phyloP scores from a whole-genome alignment of 2,329 filamentous ascomycete species.

The Diaporthe amygdali region DNA sequence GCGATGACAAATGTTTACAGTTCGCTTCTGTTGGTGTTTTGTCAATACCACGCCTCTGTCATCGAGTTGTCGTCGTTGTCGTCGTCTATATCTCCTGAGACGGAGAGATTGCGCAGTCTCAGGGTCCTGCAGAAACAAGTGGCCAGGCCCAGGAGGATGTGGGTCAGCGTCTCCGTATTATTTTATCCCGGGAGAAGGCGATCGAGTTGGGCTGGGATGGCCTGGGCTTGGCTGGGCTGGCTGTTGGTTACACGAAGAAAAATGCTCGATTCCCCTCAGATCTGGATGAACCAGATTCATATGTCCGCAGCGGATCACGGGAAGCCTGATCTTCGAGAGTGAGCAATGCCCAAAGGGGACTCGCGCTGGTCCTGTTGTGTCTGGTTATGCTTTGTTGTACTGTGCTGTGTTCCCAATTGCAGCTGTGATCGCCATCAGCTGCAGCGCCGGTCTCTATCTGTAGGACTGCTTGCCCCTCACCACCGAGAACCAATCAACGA shows the following conservation, averaged over 20 bases:
- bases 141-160: conserved; percentile 24
- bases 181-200: conserved; percentile 22
- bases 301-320: background rate
- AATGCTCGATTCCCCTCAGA: background rate
- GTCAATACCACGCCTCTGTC: background rate
- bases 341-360: background rate
- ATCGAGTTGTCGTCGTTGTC: background rate
- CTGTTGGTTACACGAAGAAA: background rate
- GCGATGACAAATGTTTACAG: background rate
- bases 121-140: conserved; percentile 25
- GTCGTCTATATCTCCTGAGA: conserved; percentile 16
- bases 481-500: conserved; percentile 13
- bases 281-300: background rate
- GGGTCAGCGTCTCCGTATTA: conserved; percentile 26
- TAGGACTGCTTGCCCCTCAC: conserved; percentile 14
- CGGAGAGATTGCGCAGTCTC: conserved; percentile 14
- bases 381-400: background rate
- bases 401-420: background rate
- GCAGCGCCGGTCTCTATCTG: background rate
- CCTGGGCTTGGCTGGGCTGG: background rate
- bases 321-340: background rate
- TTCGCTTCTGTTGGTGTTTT: background rate
- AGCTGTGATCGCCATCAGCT: background rate
- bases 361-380: background rate
- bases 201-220: background rate